A percentile compares a stretch with the other conserved stretches of the same genome.
Evolutionary conservation across 345 rosid species (phyloP).

Genomic region (Eucalyptus erythrocorys): DNA sequence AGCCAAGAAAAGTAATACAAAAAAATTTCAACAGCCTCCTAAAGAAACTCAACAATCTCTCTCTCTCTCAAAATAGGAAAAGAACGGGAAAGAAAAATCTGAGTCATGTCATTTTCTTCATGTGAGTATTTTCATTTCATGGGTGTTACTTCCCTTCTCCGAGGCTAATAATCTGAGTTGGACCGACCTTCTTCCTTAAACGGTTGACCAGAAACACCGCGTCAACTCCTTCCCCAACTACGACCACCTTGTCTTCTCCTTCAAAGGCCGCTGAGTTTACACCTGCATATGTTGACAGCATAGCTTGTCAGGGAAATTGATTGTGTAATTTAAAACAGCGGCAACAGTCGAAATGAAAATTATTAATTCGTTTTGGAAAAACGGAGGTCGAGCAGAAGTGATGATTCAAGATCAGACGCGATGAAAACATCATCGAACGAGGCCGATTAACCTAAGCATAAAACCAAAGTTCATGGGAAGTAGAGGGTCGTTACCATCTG

Average conservation of each 20-base stretch:
- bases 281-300: conserved; percentile 7
- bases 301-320: not conserved
- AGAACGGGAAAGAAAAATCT: not conserved
- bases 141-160: conserved; percentile 1
- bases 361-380: not conserved
- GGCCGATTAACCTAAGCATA: not conserved
- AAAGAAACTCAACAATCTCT: not conserved
- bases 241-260: conserved; percentile 37
- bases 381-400: not conserved
- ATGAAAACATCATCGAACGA: not conserved
- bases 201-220: conserved; percentile 8
- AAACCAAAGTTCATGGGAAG: not conserved
- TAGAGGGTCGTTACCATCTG: conserved; percentile 11
- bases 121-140: not conserved
- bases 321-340: not conserved
- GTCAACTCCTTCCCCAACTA: conserved; percentile 38
- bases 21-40: not conserved
- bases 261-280: conserved; percentile 25
- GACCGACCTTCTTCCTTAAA: conserved; percentile 42
- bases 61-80: not conserved
- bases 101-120: not conserved
- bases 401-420: not conserved
- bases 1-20: not conserved
- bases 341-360: not conserved
- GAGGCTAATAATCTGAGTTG: conserved; percentile 16